A percentile compares a stretch with the other conserved stretches of the same genome.
phyloP scores from a whole-genome alignment of 1,139 yeast species.

The Kodamaea sp. region DNA sequence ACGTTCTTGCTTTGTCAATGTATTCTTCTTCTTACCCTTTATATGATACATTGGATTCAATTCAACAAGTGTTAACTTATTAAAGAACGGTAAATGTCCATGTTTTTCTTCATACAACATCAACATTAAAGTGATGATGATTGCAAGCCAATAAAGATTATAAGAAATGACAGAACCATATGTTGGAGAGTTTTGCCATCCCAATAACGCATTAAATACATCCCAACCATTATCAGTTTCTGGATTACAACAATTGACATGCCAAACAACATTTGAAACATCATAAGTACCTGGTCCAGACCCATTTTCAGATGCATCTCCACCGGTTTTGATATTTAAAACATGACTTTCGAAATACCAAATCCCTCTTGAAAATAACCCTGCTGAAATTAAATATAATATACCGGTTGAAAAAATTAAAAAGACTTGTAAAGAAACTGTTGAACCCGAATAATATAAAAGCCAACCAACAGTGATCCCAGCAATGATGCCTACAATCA shows the following conservation, averaged over 20 bases:
- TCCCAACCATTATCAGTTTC: conserved; percentile 91
- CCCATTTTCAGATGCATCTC: conserved; percentile 86
- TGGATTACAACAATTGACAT: conserved; percentile 95
- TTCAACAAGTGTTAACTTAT: conserved; percentile 16
- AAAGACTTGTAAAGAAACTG: conserved; percentile 40
- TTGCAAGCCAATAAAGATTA: conserved; percentile 22
- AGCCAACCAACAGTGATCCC: conserved; percentile 34
- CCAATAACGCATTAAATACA: conserved; percentile 70
- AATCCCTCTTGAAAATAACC: conserved; percentile 58
- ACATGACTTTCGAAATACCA: conserved; percentile 81
- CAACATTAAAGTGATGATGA: conserved; percentile 16
- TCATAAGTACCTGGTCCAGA: conserved; percentile 95
- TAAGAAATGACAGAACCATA: conserved; percentile 26
- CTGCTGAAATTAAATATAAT: conserved; percentile 43
- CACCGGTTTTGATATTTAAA: conserved; percentile 50
- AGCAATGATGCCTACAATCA: conserved; percentile 31
- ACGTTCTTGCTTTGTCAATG: conserved; percentile 17
- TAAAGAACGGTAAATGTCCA: conserved; percentile 25
- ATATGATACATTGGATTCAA: conserved; percentile 27
- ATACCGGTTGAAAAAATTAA: conserved; percentile 41
- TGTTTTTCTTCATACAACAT: conserved; percentile 24
- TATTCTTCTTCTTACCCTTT: conserved; percentile 23
- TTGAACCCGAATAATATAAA: conserved; percentile 43
- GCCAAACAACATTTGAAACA: conserved; percentile 79
- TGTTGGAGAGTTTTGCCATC: conserved; percentile 28